A percentile compares a stretch with the other conserved stretches of the same genome.
Conservation (phyloP, 2,329 filamentous ascomycete species). For the Aspergillus alliaceus region DNA sequence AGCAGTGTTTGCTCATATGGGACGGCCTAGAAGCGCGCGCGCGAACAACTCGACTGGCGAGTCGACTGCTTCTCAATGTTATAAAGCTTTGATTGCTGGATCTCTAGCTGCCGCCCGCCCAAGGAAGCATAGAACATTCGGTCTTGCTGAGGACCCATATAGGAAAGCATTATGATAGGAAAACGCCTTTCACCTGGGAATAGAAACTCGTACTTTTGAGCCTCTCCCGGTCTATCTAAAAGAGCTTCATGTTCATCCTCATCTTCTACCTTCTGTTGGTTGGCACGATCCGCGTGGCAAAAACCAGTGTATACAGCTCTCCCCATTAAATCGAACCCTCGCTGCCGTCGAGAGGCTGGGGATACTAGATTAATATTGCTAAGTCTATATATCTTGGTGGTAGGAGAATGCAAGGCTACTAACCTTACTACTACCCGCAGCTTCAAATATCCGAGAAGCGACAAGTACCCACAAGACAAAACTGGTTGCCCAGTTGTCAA, state of each 20-base stretch:
- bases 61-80: background rate
- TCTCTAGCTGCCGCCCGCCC: background rate
- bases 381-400: background rate
- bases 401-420: too few species aligned
- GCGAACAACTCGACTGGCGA: background rate
- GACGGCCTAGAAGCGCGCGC: background rate
- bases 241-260: background rate
- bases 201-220: background rate
- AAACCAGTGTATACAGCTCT: background rate
- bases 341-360: too few species aligned
- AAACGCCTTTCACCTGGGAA: background rate
- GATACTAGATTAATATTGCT: background rate
- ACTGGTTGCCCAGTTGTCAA: background rate
- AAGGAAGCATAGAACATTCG: background rate
- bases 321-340: background rate
- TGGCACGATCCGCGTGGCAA: background rate
- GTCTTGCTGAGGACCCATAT: background rate
- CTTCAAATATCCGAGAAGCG: background rate
- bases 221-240: background rate
- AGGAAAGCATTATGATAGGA: background rate
- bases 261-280: background rate
- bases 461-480: background rate
- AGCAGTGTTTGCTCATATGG: background rate
- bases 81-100: background rate
- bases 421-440: too few species aligned